Percentiles rank a stretch among this genome's conserved stretches.
Conservation (phyloP, 805 yeast genomes). For the Myxozyma melibiosi region DNA sequence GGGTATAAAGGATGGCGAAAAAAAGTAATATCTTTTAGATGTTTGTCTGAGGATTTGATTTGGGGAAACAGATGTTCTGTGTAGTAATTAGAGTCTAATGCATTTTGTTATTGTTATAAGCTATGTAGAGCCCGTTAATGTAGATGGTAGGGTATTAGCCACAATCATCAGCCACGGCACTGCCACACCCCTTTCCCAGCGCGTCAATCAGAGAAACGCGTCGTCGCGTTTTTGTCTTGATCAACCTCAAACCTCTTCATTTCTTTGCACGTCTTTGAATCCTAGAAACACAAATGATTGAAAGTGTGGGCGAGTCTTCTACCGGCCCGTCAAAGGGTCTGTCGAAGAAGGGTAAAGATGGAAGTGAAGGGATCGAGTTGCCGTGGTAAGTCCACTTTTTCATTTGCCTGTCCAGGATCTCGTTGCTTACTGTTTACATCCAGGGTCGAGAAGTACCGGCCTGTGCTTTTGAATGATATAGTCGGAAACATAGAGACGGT, state of each 20-base stretch:
- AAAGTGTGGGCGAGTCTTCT: conserved; percentile 1
- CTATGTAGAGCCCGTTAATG: not conserved
- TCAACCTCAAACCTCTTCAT: not conserved
- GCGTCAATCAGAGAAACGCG: not conserved
- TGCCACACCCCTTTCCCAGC: not conserved
- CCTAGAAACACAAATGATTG: not conserved
- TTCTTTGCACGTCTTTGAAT: not conserved
- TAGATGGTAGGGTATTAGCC: too few species aligned
- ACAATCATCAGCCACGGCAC: too few species aligned
- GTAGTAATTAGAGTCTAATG: too few species aligned
- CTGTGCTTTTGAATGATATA: conserved; percentile 72
- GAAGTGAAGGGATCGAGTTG: conserved; percentile 10
- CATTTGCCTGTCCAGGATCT: not conserved
- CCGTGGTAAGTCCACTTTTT: conserved; percentile 17
- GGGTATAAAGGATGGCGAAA: not conserved
- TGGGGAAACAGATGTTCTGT: not conserved
- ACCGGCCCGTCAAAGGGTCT: not conserved
- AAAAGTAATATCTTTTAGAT: too few species aligned
- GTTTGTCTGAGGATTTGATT: too few species aligned
- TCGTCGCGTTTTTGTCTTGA: conserved; percentile 1
- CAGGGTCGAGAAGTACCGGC: conserved; percentile 96
- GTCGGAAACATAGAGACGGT: conserved; percentile 94
- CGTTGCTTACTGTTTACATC: too few species aligned
- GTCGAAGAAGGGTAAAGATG: conserved; percentile 1
- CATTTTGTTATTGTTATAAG: not conserved